Conservation (phyloP, 225 moss, liverwort and hornwort species). For the Rhytidiadelphus loreus region DNA sequence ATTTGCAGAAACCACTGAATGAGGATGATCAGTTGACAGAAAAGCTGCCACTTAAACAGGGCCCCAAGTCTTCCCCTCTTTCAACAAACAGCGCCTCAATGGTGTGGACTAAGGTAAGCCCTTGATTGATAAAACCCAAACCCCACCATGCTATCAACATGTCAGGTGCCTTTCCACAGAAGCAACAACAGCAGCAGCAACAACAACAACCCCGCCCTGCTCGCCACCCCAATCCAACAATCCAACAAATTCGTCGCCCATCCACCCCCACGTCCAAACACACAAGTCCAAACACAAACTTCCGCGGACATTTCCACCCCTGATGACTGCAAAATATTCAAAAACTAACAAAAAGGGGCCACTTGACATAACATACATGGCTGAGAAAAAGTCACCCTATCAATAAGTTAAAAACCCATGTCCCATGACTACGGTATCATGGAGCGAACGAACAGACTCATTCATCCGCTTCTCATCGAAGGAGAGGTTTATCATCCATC, state of each 20-base stretch:
- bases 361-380: neutral
- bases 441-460: neutral
- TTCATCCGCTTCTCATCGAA: neutral
- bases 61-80: neutral
- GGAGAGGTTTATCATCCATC: neutral
- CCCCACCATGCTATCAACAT: neutral
- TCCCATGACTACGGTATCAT: neutral
- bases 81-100: neutral
- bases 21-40: neutral
- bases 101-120: neutral
- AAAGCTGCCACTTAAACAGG: neutral
- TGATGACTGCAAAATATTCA: neutral
- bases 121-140: neutral
- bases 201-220: neutral
- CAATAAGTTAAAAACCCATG: too few species aligned
- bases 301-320: neutral
- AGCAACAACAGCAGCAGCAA: neutral
- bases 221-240: neutral
- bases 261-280: neutral
- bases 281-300: neutral
- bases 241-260: neutral
- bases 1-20: neutral
- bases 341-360: neutral
- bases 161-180: neutral
- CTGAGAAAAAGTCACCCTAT: neutral